Base-by-base conservation (phyloP, 2,329 filamentous ascomycete genomes). In the Teratosphaeria destructans region DNA sequence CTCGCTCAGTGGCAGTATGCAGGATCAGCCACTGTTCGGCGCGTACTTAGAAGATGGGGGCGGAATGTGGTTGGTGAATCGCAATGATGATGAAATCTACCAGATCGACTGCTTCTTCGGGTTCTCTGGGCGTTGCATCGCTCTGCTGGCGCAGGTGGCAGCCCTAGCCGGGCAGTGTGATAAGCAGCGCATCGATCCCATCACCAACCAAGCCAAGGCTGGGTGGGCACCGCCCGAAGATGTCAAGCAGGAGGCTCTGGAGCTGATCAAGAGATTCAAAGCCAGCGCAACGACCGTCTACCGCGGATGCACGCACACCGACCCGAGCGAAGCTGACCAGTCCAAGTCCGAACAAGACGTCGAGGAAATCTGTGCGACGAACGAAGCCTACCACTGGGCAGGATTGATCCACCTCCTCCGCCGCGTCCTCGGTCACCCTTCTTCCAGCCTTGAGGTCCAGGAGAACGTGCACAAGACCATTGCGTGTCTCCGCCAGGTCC, bases 101-200 rank as follows among this genome's bases (percentile, higher is more conserved):
- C 79, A 87, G 60, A 89, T 92, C 60, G 89, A 91, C 73, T 94
- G 88, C 72, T 85, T 92, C 62, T 85, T 90, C 67, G 89, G 89
- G 8, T 92, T 90, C 73, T 90, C 87, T 0, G 86, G 83, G 26
- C 81, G 83, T 39, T 90, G 86, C 67, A 81, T 90, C 32, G 82
- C 84, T 52, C 82, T 89, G 39, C 79, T 94, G 10, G 85, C 87
- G 1, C 83, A 85, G 60, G 83, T 94, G 43, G 88, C 87, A 19
- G 83, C 87, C 60, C 77, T 94, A 52, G 85, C 88, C 3, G 81
- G 86, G 55, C 76, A 81, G 59, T 90, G 87, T 66, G 88, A 91
- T 67, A 75, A 77, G 26, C 79, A 84, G 64, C 84, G 87, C 19
- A 84, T 88, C 60, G 79, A 82, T 43, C 70, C 75, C 0, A 73